Base-by-base conservation (phyloP, 1,284 basidiomycete genomes). In the Malassezia furfur region DNA sequence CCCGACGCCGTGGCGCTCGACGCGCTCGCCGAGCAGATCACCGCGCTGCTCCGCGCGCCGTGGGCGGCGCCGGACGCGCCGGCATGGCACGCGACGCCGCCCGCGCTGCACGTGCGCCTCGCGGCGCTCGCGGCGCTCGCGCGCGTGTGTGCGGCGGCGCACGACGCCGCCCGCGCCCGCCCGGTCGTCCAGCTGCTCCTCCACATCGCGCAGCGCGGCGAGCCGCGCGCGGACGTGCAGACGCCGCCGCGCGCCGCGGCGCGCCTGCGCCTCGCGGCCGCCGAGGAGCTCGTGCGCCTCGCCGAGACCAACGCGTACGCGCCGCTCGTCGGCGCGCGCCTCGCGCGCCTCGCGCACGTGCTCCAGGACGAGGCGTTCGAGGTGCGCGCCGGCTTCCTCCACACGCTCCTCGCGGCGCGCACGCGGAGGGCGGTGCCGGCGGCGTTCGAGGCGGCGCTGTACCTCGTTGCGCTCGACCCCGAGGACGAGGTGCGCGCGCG, bases 401-500 rank as follows among this genome's bases (percentile, higher is more conserved):
- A 79, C 45, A 93, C 91, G 76, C 78, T 93, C 5, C 77, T 85
- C 6, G 72, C 79, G 5, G 78, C 87, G 34, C 75, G 90, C 11
- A 78, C 80, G 30, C 74, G 76, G 7, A 80, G 82, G 34, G 83
- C 84, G 72, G 78, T 93, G 8, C 80, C 83, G 14, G 72, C 84
- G 0, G 80, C 82, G 22, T 96, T 85, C 78, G 87, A 91, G 67
- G 79, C 88, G 39, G 81, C 94, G 57, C 83, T 87, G 0, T 91
- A 94, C 77, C 76, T 99, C 34, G 85, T 86, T 0, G 86, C 90
- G 0, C 85, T 89, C 62, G 94, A 99, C 76, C 93, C 93, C 0
- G 91, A 96, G 65, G 76, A 77, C 25, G 72, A 74, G 50, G 65
- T 68, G 46, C 56, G 57, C 12, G 46, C 40, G 10, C 63, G 65